Evolutionary conservation across 2,329 filamentous ascomycete species (phyloP).

Genomic region (Pyrenophora teres): DNA sequence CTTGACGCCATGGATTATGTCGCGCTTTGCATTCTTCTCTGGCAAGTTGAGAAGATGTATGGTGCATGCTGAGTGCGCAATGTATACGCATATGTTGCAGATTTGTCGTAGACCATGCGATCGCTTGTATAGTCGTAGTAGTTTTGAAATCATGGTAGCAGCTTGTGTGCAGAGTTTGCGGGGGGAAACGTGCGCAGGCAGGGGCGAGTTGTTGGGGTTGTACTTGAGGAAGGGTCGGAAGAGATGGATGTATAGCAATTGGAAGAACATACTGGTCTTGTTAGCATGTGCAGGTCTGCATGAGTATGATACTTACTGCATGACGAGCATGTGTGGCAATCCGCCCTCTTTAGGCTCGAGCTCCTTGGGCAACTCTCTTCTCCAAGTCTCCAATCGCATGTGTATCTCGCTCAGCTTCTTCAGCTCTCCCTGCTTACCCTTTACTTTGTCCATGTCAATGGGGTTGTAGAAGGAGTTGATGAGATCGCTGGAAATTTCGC

Average conservation of each 20-base stretch:
- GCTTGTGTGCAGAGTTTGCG: slow-evolving; percentile 89
- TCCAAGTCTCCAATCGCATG: slow-evolving; percentile 87
- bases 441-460: slow-evolving; percentile 61
- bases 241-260: slow-evolving; percentile 91
- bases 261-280: slow-evolving; percentile 85
- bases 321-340: slow-evolving; percentile 77
- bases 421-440: slow-evolving; percentile 80
- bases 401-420: slow-evolving; percentile 94
- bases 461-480: slow-evolving; percentile 92
- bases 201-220: slow-evolving; percentile 75
- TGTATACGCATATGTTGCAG: slow-evolving; percentile 95
- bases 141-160: slow-evolving; percentile 85
- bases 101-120: slow-evolving; percentile 90
- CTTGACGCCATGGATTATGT: slow-evolving; percentile 87
- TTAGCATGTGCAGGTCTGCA: slow-evolving; percentile 25
- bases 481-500: slow-evolving; percentile 92
- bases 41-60: slow-evolving; percentile 93
- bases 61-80: slow-evolving; percentile 89
- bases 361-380: slow-evolving; percentile 79
- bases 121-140: slow-evolving; percentile 93
- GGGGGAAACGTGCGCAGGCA: slow-evolving; percentile 86
- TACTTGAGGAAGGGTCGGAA: slow-evolving; percentile 96
- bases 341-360: slow-evolving; percentile 89
- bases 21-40: slow-evolving; percentile 85
- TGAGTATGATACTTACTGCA: slow-evolving; percentile 72